phyloP scores from a whole-genome alignment of 2,329 filamentous ascomycete genomes.

The Fusarium denticulatum region DNA sequence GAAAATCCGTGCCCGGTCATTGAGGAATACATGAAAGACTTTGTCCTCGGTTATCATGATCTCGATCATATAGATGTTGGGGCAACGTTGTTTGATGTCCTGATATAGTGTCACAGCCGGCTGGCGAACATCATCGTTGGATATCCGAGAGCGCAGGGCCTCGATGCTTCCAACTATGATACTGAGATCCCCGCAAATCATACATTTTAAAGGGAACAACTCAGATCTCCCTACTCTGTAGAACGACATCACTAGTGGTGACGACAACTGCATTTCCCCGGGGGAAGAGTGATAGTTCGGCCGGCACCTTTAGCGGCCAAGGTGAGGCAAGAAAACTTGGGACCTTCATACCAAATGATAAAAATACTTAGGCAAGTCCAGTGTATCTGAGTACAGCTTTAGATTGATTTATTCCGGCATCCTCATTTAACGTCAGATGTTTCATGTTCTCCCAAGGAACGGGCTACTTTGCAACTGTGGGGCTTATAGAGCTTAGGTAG shows the following conservation, averaged over 20 bases:
- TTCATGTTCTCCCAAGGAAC: not conserved
- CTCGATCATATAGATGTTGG: not conserved
- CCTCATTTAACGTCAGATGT: not conserved
- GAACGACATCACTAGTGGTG: not conserved
- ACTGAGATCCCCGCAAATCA: not conserved
- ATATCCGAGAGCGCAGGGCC: not conserved
- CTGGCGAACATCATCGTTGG: not conserved
- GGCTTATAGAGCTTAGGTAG: not conserved
- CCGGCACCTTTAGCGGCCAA: not conserved
- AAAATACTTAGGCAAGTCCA: not conserved
- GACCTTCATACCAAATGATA: not conserved
- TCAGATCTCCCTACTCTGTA: not conserved
- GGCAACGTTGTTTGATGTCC: not conserved
- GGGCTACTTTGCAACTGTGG: constrained; percentile 7
- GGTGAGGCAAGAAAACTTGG: not conserved
- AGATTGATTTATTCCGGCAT: not conserved
- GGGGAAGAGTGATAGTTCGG: not conserved
- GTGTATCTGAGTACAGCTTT: not conserved
- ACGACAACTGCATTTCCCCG: not conserved
- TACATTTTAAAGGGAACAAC: not conserved
- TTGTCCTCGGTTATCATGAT: not conserved
- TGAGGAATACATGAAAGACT: not conserved
- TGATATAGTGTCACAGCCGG: not conserved
- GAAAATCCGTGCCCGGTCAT: not conserved
- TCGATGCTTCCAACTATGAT: not conserved